A percentile compares a stretch with the other conserved stretches of the same genome.
Evolutionary conservation across 140 eudicot species (phyloP).

Genomic region (Bidens hawaiensis): DNA sequence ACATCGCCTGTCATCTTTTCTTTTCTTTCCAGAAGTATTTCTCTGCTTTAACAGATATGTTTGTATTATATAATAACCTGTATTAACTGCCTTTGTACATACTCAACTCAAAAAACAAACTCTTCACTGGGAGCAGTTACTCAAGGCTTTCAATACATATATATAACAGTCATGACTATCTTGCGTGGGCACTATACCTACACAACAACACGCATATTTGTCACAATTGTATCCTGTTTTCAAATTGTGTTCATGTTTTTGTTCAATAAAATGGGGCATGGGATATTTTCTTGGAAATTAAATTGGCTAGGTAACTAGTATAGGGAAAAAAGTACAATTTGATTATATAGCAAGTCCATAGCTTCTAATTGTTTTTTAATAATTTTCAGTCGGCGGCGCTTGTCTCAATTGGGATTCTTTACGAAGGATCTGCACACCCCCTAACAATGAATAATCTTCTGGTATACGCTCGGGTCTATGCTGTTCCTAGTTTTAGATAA

Average conservation of each 20-base stretch:
- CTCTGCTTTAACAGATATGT: not conserved
- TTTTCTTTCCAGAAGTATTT: not conserved
- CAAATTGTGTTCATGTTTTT: constrained; percentile 1
- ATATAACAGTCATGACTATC: constrained; percentile 10
- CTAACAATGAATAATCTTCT: constrained; percentile 87
- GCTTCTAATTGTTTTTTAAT: constrained; percentile 5
- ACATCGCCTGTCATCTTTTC: not conserved
- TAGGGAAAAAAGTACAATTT: not conserved
- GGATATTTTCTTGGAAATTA: not conserved
- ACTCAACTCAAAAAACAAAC: constrained; percentile 7
- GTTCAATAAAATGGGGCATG: not conserved
- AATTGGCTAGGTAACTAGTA: not conserved
- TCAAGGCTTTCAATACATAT: not conserved
- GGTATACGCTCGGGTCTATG: too few relatives aligned
- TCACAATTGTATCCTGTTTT: not conserved
- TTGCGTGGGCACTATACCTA: not conserved
- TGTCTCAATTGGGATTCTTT: constrained; percentile 89
- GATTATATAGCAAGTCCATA: not conserved
- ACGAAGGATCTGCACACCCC: constrained; percentile 94
- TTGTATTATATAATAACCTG: not conserved
- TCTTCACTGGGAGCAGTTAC: constrained; percentile 9
- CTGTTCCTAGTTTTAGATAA: constrained; percentile 6
- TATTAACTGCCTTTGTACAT: not conserved
- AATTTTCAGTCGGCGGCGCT: constrained; percentile 90
- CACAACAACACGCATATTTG: not conserved